These are phyloP conservation scores for Inonotus obliquus DNA, from an alignment of 1,284 basidiomycete species.

Conservation along the genomic window DNA sequence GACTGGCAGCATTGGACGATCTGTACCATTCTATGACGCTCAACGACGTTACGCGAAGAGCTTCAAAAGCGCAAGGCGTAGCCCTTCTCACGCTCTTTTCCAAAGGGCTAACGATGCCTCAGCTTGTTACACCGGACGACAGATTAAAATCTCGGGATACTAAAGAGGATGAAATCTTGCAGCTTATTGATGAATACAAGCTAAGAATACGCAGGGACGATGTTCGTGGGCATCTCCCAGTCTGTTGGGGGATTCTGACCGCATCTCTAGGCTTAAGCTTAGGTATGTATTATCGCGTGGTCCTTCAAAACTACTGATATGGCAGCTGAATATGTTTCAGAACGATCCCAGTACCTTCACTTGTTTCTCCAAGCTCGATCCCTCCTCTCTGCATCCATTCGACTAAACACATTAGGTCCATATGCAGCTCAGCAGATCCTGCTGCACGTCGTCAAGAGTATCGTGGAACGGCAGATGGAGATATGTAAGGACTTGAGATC, in stretches of 20 bases:
- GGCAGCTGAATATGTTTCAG: conserved; percentile 35
- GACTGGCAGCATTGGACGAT: conserved; percentile 59
- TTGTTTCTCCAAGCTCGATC: conserved; percentile 91
- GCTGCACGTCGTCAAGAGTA: conserved; percentile 60
- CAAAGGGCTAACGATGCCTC: conserved; percentile 68
- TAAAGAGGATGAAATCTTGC: conserved; percentile 24
- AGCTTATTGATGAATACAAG: conserved; percentile 66
- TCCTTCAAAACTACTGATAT: background rate
- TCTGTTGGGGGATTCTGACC: conserved; percentile 87
- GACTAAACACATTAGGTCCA: conserved; percentile 89
- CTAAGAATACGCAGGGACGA: conserved; percentile 57
- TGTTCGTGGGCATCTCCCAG: conserved; percentile 77
- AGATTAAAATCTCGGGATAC: conserved; percentile 21
- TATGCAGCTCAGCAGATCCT: conserved; percentile 90
- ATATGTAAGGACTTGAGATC: conserved; percentile 44
- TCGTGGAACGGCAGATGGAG: conserved; percentile 54
- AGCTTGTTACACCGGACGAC: conserved; percentile 20
- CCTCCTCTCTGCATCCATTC: conserved; percentile 85
- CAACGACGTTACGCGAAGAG: conserved; percentile 84
- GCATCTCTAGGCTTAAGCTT: conserved; percentile 70
- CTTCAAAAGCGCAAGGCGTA: conserved; percentile 88
- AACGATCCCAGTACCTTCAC: conserved; percentile 76
- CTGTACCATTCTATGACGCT: conserved; percentile 84
- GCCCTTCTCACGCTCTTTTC: conserved; percentile 88
- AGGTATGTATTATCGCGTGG: conserved; percentile 43